A percentile compares a stretch with the other conserved stretches of the same genome.
Evolutionary conservation across 2,329 filamentous ascomycete species (phyloP).

Genomic region (Fusarium fracticaudum): DNA sequence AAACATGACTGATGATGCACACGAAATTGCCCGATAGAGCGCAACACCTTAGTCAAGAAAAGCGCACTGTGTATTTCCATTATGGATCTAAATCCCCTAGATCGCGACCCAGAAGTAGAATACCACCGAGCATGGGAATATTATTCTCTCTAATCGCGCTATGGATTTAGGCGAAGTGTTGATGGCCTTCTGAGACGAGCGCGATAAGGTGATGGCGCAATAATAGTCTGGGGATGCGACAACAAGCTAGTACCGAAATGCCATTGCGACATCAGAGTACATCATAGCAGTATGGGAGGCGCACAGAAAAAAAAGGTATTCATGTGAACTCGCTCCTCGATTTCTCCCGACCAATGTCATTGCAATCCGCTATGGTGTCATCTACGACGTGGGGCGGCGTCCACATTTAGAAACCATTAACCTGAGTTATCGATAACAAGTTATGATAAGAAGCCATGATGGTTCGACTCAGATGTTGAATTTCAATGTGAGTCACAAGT

Average conservation of each 20-base stretch:
- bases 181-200: not conserved
- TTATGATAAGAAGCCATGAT: too few relatives aligned
- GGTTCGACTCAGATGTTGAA: too few relatives aligned
- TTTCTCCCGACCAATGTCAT: not conserved
- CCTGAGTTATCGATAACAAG: too few relatives aligned
- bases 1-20: not conserved
- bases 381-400: not conserved
- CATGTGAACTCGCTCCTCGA: not conserved
- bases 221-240: not conserved
- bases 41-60: not conserved
- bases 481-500: too few relatives aligned
- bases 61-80: not conserved
- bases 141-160: accelerated
- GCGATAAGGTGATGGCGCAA: not conserved
- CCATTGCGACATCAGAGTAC: not conserved
- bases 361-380: not conserved
- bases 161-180: not conserved
- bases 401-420: not conserved
- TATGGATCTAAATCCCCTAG: not conserved
- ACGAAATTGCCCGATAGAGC: not conserved
- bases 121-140: not conserved
- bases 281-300: not conserved
- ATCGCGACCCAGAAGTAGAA: not conserved
- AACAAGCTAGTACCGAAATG: not conserved
- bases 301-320: not conserved